Base-by-base conservation (phyloP, 257 asterid species). In the Primulina huaijiensis region DNA sequence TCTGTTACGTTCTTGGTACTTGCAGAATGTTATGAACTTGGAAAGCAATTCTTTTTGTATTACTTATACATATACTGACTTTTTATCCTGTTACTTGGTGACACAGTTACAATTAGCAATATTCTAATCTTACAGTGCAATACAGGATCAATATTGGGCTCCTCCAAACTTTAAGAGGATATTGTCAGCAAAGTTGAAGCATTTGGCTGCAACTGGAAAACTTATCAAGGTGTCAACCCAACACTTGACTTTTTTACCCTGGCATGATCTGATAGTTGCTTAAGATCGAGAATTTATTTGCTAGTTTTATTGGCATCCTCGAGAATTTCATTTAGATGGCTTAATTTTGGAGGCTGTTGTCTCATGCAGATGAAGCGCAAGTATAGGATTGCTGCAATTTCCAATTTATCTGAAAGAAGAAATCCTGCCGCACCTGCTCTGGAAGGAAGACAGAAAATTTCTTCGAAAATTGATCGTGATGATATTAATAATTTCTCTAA, bases 131-230 rank as follows among this genome's bases (percentile, higher is more conserved):
- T 38, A 35, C 57, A 29, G 23, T 27, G 33, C 40, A 17, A 30
- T 38, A 25, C 68, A 85, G 88, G 85, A 77, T 35, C 88, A 81
- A 75, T 83, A 81, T 62, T 83, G 85, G 83, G 85, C 88, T 21
- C 87, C 88, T 60, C 82, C 87, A 67, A 83, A 80, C 74, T 84
- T 86, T 63, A 84, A 69, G 73, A 80, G 86, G 80, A 70, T 82
- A 59, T 67, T 83, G 55, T 77, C 86, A 14, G 79, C 75, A 17
- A 82, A 84, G 64, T 69, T 84, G 82, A 82, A 84, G 80, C 80
- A 76, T 68, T 35, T 86, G 79, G 75, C 82, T 75, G 80, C 82
- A 60, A 77, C 58, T 19, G 77, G 88, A 73, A 72, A 77, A 73
- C 86, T 85, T 72, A 61, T 74, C 56, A 83, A 85, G 85, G 84